Conservation (phyloP, 2,329 filamentous ascomycete genomes). For the Arachnopeziza araneosa region DNA sequence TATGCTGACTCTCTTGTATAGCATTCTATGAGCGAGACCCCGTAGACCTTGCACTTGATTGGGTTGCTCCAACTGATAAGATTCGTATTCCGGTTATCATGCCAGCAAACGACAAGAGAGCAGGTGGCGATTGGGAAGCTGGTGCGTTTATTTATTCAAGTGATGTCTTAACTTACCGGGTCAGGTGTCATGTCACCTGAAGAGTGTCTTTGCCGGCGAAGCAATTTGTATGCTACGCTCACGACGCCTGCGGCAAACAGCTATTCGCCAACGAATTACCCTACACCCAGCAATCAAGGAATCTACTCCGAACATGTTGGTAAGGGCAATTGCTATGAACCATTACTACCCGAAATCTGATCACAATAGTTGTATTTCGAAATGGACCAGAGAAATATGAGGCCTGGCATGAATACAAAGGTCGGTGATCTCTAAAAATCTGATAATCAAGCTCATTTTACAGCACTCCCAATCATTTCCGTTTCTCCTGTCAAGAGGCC, state of each 20-base stretch:
- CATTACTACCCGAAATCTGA: background rate
- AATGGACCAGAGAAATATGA: constrained; percentile 60
- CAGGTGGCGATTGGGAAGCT: constrained; percentile 77
- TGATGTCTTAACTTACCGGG: constrained; percentile 11
- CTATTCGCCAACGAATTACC: constrained; percentile 52
- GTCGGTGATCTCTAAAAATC: constrained; percentile 11
- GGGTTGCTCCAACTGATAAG: constrained; percentile 35
- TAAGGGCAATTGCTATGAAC: constrained; percentile 32
- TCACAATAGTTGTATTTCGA: constrained; percentile 57
- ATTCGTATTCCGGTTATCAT: constrained; percentile 31
- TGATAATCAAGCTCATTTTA: background rate
- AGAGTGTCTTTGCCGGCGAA: constrained; percentile 69
- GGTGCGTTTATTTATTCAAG: constrained; percentile 30
- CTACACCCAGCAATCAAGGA: constrained; percentile 63
- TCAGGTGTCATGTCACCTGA: constrained; percentile 55
- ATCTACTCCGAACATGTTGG: constrained; percentile 65
- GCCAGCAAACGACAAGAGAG: constrained; percentile 65
- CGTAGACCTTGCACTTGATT: constrained; percentile 54
- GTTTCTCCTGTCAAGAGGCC: constrained; percentile 68
- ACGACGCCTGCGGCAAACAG: constrained; percentile 52
- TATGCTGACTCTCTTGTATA: background rate
- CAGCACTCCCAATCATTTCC: constrained; percentile 64
- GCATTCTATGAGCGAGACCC: constrained; percentile 52
- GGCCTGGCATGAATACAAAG: constrained; percentile 45
- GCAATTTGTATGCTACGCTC: constrained; percentile 65